Conservation (phyloP, 176 grass and related monocot genomes). For the Microstegium vimineum region DNA sequence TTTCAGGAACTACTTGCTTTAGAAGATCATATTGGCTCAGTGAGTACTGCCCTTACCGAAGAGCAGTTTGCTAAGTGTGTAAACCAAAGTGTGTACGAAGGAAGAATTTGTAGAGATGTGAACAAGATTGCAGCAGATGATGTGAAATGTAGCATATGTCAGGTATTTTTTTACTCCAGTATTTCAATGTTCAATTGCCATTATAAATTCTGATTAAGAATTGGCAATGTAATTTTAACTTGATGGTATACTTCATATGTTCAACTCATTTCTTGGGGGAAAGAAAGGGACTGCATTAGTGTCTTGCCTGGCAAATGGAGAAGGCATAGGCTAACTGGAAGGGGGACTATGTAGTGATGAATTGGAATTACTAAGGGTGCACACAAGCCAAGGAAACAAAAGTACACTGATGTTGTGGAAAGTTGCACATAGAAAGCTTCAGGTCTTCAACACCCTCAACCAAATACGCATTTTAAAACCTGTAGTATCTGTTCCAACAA, state of each 20-base stretch:
- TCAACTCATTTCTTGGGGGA: not conserved
- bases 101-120: slow-evolving; percentile 5
- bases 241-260: slow-evolving; percentile 12
- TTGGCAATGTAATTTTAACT: not conserved
- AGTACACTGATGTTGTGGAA: not conserved
- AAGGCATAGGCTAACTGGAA: not conserved
- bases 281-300: not conserved
- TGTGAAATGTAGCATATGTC: slow-evolving; percentile 86
- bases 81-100: slow-evolving; percentile 37
- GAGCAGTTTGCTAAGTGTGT: slow-evolving; percentile 61
- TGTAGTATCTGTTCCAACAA: not conserved
- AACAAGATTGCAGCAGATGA: slow-evolving; percentile 38
- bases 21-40: slow-evolving; percentile 81
- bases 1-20: slow-evolving; percentile 78
- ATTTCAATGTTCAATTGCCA: not conserved
- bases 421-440: not conserved
- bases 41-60: slow-evolving; percentile 80
- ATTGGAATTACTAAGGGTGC: not conserved
- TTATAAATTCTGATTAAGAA: not conserved
- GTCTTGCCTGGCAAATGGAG: not conserved
- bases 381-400: not conserved
- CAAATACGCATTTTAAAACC: not conserved
- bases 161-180: slow-evolving; percentile 46
- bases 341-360: not conserved
- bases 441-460: not conserved